Evolutionary conservation across 2,329 filamentous ascomycete genomes (phyloP).

Genomic region (Nectriaceae sp.): DNA sequence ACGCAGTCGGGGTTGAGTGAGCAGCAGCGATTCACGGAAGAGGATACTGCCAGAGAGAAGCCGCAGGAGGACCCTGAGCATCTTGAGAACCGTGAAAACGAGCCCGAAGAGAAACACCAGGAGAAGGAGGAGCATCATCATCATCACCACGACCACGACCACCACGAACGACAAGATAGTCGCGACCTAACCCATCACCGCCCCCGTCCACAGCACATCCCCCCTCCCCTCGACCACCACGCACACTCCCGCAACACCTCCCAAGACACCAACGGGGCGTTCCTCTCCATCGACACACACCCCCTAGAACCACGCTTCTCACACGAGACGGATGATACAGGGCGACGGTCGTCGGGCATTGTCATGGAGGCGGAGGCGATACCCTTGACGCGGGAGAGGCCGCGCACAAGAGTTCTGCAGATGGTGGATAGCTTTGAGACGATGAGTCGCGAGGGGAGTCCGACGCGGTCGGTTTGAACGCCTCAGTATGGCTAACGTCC

Average conservation of each 20-base stretch:
- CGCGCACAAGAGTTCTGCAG: constrained; percentile 49
- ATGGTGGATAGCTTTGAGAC: constrained; percentile 60
- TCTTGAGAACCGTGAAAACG: background rate
- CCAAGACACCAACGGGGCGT: constrained; percentile 18
- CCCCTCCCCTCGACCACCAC: constrained; percentile 10
- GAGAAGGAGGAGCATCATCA: background rate
- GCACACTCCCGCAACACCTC: constrained; percentile 7
- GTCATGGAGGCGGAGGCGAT: constrained; percentile 51
- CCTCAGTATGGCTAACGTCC: constrained; percentile 4
- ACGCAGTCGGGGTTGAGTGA: constrained; percentile 2
- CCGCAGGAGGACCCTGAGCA: background rate
- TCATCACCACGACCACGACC: constrained; percentile 14
- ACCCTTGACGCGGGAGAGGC: constrained; percentile 37
- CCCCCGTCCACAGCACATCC: background rate
- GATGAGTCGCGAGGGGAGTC: constrained; percentile 44
- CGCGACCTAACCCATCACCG: no score
- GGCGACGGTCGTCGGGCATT: constrained; percentile 34
- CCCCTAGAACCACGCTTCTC: constrained; percentile 25
- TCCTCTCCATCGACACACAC: constrained; percentile 21
- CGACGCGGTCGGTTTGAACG: constrained; percentile 24
- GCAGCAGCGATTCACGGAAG: constrained; percentile 13
- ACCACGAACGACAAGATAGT: no score
- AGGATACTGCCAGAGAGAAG: constrained; percentile 6
- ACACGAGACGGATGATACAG: constrained; percentile 30
- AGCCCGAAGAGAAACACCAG: background rate